Conservation (phyloP, 345 rosid genomes). For the Cardiospermum halicacabum region DNA sequence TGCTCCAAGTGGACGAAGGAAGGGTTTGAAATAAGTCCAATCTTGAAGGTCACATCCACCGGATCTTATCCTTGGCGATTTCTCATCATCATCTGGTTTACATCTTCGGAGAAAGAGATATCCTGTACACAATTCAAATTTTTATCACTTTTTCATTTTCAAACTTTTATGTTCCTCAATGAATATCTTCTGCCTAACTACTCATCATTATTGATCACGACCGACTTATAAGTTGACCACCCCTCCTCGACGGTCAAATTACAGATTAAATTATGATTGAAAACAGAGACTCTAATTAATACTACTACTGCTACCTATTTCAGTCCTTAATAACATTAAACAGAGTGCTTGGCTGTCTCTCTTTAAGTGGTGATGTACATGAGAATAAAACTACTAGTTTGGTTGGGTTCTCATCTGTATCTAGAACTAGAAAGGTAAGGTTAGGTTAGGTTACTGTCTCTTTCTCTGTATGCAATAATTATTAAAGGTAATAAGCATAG, state of each 20-base stretch:
- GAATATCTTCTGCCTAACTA: slow-evolving; percentile 22
- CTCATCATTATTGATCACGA: slow-evolving; percentile 7
- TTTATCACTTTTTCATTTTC: neutral
- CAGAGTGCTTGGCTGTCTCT: neutral
- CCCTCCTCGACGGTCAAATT: neutral
- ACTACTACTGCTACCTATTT: too few relatives aligned
- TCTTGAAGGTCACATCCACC: slow-evolving; percentile 43
- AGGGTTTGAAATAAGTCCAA: slow-evolving; percentile 26
- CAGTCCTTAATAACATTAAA: neutral
- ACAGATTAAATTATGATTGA: neutral
- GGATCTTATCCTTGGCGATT: slow-evolving; percentile 53
- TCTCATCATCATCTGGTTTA: slow-evolving; percentile 52
- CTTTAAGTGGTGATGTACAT: neutral
- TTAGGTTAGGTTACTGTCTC: too few relatives aligned
- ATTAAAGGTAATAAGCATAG: neutral
- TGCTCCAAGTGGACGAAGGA: slow-evolving; percentile 20
- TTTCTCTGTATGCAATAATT: too few relatives aligned
- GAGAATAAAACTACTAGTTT: neutral
- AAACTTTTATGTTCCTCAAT: neutral
- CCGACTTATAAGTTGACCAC: slow-evolving; percentile 16
- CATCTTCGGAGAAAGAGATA: slow-evolving; percentile 40
- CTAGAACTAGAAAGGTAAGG: too few relatives aligned
- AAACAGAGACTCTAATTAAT: too few relatives aligned
- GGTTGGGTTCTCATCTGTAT: too few relatives aligned
- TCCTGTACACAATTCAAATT: slow-evolving; percentile 28